These are phyloP conservation scores for Bombardia bombarda DNA, from an alignment of 495 filamentous ascomycete genomes.

Conservation along the genomic window DNA sequence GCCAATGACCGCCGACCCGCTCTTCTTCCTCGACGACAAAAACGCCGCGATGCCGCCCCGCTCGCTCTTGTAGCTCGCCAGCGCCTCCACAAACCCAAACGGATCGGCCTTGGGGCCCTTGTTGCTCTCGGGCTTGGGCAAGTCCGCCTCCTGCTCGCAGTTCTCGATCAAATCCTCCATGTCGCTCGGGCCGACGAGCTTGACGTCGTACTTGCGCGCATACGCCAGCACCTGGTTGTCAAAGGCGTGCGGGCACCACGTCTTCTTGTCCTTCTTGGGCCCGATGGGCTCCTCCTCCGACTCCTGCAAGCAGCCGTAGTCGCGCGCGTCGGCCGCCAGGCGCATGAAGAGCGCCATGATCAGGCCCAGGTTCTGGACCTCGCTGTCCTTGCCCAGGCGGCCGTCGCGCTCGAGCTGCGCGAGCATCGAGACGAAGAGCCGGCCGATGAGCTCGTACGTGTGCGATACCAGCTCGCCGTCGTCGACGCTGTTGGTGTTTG, in stretches of 20 bases:
- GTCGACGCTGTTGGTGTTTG: constrained; percentile 15
- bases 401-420: constrained; percentile 22
- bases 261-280: constrained; percentile 13
- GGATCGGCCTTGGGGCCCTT: constrained; percentile 11
- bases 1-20: constrained; percentile 13
- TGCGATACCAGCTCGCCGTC: constrained; percentile 14
- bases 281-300: constrained; percentile 5
- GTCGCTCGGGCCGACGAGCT: constrained; percentile 17
- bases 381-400: constrained; percentile 18
- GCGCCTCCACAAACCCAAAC: constrained; percentile 7
- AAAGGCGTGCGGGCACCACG: constrained; percentile 10
- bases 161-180: constrained; percentile 16
- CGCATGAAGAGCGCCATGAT: constrained; percentile 28
- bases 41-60: constrained; percentile 1
- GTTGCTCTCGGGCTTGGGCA: constrained; percentile 9
- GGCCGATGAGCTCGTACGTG: constrained; percentile 19
- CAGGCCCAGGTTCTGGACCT: constrained; percentile 21
- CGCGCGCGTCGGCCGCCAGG: constrained; percentile 4
- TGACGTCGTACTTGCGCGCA: constrained; percentile 16
- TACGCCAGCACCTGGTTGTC: constrained; percentile 14
- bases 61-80: constrained; percentile 11
- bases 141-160: constrained; percentile 8
- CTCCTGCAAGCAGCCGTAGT: constrained; percentile 1
- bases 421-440: constrained; percentile 29
- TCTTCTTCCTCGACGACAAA: background rate